These are phyloP conservation scores for Fusarium pseudocircinatum DNA, from an alignment of 2,329 filamentous ascomycete species.

Conservation along the genomic window DNA sequence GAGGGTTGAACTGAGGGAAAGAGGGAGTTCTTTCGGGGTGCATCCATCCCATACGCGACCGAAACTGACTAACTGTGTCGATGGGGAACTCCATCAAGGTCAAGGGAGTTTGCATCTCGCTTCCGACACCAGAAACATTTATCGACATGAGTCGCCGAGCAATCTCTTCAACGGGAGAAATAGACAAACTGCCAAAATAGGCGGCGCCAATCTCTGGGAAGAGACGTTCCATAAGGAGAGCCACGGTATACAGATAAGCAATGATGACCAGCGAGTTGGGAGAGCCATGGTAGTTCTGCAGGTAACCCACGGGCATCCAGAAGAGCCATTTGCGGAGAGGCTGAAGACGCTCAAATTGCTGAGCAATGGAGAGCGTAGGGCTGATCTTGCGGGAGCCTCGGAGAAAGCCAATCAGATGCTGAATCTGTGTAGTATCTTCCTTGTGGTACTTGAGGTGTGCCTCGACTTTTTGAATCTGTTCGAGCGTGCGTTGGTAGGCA, in stretches of 20 bases:
- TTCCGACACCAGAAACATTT: conserved; percentile 68
- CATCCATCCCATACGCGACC: conserved; percentile 73
- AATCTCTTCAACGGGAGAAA: conserved; percentile 87
- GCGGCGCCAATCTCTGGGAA: conserved; percentile 92
- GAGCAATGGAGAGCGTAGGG: conserved; percentile 75
- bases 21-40: conserved; percentile 67
- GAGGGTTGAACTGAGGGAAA: conserved; percentile 68
- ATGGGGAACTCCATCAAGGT: conserved; percentile 78
- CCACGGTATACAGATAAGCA: conserved; percentile 90
- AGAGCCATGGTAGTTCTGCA: conserved; percentile 80
- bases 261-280: conserved; percentile 83
- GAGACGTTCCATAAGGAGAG: conserved; percentile 86
- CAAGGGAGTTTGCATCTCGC: conserved; percentile 69
- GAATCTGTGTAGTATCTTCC: conserved; percentile 74
- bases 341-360: conserved; percentile 91
- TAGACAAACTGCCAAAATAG: conserved; percentile 84
- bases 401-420: conserved; percentile 77
- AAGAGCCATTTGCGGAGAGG: conserved; percentile 92
- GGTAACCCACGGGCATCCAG: conserved; percentile 88
- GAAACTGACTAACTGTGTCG: conserved; percentile 74
- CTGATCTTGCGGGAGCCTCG: conserved; percentile 77
- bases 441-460: conserved; percentile 73
- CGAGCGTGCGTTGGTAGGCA: conserved; percentile 72
- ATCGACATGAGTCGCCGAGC: conserved; percentile 77
- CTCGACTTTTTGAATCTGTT: conserved; percentile 75